These are phyloP conservation scores for Centrapalus pauciflorus DNA, from an alignment of 129 eudicot species.

Conservation along the genomic window DNA sequence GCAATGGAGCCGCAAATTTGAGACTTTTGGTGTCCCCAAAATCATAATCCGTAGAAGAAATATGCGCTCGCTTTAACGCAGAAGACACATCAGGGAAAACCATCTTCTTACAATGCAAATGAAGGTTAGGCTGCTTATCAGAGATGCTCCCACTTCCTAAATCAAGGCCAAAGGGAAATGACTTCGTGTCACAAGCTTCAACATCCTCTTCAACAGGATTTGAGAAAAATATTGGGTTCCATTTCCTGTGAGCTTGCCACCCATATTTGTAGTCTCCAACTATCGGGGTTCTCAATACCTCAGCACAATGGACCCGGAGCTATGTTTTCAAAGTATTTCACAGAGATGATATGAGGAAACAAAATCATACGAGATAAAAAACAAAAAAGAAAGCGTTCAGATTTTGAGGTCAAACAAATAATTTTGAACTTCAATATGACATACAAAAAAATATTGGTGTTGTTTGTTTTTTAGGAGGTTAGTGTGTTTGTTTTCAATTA, in stretches of 20 bases:
- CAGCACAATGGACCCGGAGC: slow-evolving; percentile 97
- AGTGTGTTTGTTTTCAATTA: background rate
- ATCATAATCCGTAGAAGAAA: slow-evolving; percentile 35
- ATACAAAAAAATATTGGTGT: too few species aligned
- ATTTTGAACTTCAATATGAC: too few species aligned
- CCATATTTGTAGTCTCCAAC: slow-evolving; percentile 99
- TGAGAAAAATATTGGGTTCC: slow-evolving; percentile 32
- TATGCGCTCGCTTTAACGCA: slow-evolving; percentile 41
- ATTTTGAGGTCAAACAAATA: slow-evolving; percentile 8
- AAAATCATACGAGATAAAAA: background rate
- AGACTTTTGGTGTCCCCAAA: slow-evolving; percentile 43
- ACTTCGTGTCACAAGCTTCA: slow-evolving; percentile 15
- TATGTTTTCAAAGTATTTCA: slow-evolving; percentile 17
- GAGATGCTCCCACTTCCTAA: slow-evolving; percentile 64
- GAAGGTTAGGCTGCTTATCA: slow-evolving; percentile 72
- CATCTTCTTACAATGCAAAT: slow-evolving; percentile 91
- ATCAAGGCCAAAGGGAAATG: slow-evolving; percentile 44
- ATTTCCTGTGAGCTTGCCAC: slow-evolving; percentile 88
- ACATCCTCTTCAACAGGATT: slow-evolving; percentile 16
- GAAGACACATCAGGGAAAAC: slow-evolving; percentile 59
- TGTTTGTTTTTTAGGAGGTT: too few species aligned
- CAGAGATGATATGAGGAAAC: background rate
- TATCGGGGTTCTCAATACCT: slow-evolving; percentile 96
- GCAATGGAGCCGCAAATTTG: slow-evolving; percentile 68
- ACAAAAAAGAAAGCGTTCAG: background rate